A percentile compares a stretch with the other conserved stretches of the same genome.
Evolutionary conservation across 1,139 yeast genomes (phyloP).

Genomic region (Yamadazyma mexicana): DNA sequence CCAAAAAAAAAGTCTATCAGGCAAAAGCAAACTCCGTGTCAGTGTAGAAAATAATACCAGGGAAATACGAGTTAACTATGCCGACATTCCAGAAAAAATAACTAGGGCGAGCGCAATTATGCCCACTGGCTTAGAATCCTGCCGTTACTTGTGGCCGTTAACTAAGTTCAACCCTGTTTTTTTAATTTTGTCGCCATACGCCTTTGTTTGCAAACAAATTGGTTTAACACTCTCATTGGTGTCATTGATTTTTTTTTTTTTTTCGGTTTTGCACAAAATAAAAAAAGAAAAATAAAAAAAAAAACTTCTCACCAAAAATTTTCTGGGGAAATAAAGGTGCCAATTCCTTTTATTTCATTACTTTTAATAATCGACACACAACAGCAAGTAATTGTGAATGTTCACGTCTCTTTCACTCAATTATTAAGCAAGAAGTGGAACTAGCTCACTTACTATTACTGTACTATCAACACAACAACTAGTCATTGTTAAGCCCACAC

Average conservation of each 20-base stretch:
- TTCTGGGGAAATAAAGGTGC: slow-evolving; percentile 1
- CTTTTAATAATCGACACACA: not conserved
- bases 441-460: not conserved
- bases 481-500: no score
- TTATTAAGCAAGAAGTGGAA: not conserved
- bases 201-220: no score
- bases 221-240: not conserved
- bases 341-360: not conserved
- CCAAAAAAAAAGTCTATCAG: not conserved
- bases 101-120: no score
- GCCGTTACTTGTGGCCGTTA: no score
- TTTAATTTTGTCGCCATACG: no score
- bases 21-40: not conserved
- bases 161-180: no score
- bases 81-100: no score
- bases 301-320: slow-evolving; percentile 2
- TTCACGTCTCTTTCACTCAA: not conserved
- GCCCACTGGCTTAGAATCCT: no score
- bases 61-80: not conserved
- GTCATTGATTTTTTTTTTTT: slow-evolving; percentile 2
- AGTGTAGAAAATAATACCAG: no score
- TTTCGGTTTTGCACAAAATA: not conserved
- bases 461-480: not conserved
- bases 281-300: not conserved
- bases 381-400: not conserved